Conservation (phyloP, 2,329 filamentous ascomycete species). For the Cadophora sp. region DNA sequence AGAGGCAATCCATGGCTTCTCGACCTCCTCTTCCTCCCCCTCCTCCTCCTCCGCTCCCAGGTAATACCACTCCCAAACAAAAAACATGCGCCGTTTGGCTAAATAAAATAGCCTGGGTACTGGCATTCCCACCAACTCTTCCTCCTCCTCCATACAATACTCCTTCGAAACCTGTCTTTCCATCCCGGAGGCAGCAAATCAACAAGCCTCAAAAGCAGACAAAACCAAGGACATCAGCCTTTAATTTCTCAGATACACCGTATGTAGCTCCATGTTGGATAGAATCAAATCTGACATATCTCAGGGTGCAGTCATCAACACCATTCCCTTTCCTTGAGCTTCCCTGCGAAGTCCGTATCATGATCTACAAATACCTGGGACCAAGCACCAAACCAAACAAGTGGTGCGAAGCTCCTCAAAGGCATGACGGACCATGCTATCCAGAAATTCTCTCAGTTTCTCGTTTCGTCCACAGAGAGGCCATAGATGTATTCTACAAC, state of each 20-base stretch:
- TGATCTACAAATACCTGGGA: conserved; percentile 22
- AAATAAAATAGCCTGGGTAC: neutral
- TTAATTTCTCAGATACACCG: neutral
- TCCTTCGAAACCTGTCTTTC: neutral
- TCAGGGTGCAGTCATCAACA: neutral
- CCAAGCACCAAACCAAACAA: conserved; percentile 4
- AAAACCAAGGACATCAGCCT: neutral
- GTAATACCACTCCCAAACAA: neutral
- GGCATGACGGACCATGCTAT: neutral
- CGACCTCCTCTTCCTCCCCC: neutral
- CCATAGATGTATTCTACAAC: conserved; percentile 1
- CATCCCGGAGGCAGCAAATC: neutral
- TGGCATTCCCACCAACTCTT: neutral
- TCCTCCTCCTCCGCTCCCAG: neutral
- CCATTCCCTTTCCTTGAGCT: conserved; percentile 16
- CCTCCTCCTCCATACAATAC: neutral
- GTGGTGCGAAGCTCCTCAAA: neutral
- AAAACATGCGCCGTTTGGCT: neutral
- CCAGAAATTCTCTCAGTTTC: conserved; percentile 3
- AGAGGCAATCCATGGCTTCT: neutral
- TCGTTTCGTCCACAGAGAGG: conserved; percentile 1
- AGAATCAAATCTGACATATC: no score
- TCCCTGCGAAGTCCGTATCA: conserved; percentile 20
- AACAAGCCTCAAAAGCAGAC: neutral
- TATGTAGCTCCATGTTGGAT: neutral